phyloP scores from a whole-genome alignment of 2,329 filamentous ascomycete species.

The Pseudocercospora fijiensis region DNA sequence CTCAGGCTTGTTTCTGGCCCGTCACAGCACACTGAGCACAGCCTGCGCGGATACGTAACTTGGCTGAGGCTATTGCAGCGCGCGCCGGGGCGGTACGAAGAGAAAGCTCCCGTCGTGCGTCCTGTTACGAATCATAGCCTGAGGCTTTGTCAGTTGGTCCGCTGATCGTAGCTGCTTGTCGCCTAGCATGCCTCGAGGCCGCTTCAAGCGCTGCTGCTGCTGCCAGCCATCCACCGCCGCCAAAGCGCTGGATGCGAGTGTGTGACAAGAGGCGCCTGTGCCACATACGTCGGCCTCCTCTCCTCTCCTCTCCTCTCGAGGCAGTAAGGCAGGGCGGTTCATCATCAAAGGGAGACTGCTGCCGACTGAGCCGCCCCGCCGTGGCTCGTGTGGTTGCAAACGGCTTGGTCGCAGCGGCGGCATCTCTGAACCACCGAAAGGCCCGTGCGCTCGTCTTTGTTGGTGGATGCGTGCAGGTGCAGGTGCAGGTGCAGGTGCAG shows the following conservation, averaged over 20 bases:
- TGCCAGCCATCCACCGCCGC: constrained; percentile 11
- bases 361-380: constrained; percentile 12
- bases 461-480: constrained; percentile 9
- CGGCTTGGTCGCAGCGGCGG: constrained; percentile 7
- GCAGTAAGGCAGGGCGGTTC: no score
- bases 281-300: no score
- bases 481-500: no score
- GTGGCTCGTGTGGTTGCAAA: constrained; percentile 8
- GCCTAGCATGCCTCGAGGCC: constrained; percentile 7
- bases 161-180: constrained; percentile 4
- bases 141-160: background rate
- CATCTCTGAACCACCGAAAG: constrained; percentile 14
- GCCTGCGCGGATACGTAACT: constrained; percentile 2
- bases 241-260: constrained; percentile 18
- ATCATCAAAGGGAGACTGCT: background rate
- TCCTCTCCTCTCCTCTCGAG: background rate
- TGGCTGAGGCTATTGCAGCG: background rate
- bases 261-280: constrained; percentile 1
- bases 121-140: constrained; percentile 1
- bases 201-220: background rate
- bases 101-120: constrained; percentile 4
- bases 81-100: constrained; percentile 2
- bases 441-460: constrained; percentile 1
- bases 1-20: constrained; percentile 7
- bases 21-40: constrained; percentile 3